Base-by-base conservation (phyloP, 352 stramenopile species). In the Phytopythium helicoides region DNA sequence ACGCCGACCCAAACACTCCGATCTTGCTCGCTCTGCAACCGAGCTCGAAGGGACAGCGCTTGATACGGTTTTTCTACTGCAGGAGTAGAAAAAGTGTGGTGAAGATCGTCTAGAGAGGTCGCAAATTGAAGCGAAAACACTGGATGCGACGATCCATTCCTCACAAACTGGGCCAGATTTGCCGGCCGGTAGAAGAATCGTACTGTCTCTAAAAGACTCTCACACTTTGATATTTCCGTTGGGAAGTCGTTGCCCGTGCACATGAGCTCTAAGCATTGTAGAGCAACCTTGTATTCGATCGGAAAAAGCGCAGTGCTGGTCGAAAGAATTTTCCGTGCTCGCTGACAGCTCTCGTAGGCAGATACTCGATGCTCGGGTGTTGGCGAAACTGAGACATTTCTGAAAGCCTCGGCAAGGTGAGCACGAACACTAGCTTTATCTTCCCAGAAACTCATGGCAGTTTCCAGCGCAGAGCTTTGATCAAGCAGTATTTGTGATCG, bases 121-220 rank as follows among this genome's bases (percentile, higher is more conserved):
- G 63, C 68, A 25, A 72, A 78, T 31, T 86, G 73, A 19, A 86
- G 68, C 3, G 77, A 70, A 45, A 73, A 83, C 1, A 84, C 54
- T 3, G 80, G 77, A 48, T 88, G 70, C 14, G 67, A 75, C 18
- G 76, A 88, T 7, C 68, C 77, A 12, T 53, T 67, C 23, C 81
- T 72, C 6, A 53, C 49, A 26, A 88, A 76, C 53, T 84, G 73
- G 2, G 71, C 77, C 35, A 68, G 55, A 28, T 87, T 89, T 1
- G 81, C 66, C 15, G 73, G 68, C 16, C 84, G 75, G 49, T 89
- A 91, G 42, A 91, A 89, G 54, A 90, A 80, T 3, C 64, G 59
- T 28, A 94, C 58, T 64, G 73, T 85, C 16, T 72, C 58, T 16
- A 80, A 19, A 11, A 81, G 21, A 25, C 71, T 50, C 1, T 74